A percentile compares a stretch with the other conserved stretches of the same genome.
These are phyloP conservation scores for Acacia concinna DNA, from an alignment of 331 rosid species.

Conservation along the genomic window DNA sequence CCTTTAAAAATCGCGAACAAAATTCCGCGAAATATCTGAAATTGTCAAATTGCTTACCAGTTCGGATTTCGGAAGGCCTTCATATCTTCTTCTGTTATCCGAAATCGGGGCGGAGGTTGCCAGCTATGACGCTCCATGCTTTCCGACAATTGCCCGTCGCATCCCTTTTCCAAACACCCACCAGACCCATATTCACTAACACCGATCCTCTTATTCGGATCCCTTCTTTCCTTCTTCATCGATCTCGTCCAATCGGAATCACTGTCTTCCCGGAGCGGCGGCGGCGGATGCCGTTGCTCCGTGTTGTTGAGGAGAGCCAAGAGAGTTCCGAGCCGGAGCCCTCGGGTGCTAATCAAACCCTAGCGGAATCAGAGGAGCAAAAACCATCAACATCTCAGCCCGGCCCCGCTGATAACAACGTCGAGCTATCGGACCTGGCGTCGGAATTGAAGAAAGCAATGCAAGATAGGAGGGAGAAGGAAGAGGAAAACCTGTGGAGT, in stretches of 20 bases:
- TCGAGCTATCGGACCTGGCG: conserved; percentile 47
- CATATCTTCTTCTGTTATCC: conserved; percentile 5
- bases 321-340: conserved; percentile 50
- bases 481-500: conserved; percentile 46
- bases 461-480: conserved; percentile 62
- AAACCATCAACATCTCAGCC: conserved; percentile 17
- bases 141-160: conserved; percentile 26
- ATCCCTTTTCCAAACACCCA: conserved; percentile 23
- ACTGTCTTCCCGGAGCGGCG: not conserved
- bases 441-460: conserved; percentile 73
- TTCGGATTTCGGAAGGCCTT: not conserved
- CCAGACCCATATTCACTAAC: not conserved
- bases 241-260: not conserved
- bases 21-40: not conserved
- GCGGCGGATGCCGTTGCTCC: conserved; percentile 3
- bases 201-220: conserved; percentile 2
- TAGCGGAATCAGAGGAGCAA: conserved; percentile 27
- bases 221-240: not conserved
- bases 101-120: not conserved
- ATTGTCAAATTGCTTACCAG: not conserved
- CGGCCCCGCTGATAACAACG: not conserved
- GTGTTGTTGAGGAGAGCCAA: conserved; percentile 58
- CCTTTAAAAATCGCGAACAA: not conserved
- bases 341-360: conserved; percentile 9
- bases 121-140: conserved; percentile 49